Evolutionary conservation across 257 asterid species (phyloP).

Genomic region (Prunella vulgaris): DNA sequence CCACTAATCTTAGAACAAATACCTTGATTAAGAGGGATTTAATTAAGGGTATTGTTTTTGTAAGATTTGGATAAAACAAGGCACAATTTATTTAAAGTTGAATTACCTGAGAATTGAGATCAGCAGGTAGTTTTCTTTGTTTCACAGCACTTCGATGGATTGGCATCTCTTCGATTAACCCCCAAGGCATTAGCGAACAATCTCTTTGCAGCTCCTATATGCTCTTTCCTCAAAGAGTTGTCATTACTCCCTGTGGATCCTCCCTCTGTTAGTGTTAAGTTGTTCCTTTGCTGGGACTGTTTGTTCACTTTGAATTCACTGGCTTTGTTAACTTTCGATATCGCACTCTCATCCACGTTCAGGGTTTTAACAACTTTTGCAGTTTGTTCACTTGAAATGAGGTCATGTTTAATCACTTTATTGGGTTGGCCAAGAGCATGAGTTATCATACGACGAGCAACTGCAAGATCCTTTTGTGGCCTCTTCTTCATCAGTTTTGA

Average conservation of each 20-base stretch:
- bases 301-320: conserved; percentile 25
- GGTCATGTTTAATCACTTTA: conserved; percentile 35
- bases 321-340: conserved; percentile 16
- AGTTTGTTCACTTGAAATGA: conserved; percentile 12
- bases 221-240: conserved; percentile 51
- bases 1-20: not conserved
- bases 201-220: conserved; percentile 90
- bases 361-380: conserved; percentile 25
- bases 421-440: conserved; percentile 83
- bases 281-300: conserved; percentile 21
- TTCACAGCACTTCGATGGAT: conserved; percentile 31
- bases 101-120: conserved; percentile 15
- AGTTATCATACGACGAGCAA: conserved; percentile 91
- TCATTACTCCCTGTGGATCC: conserved; percentile 25
- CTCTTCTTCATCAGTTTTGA: conserved; percentile 45
- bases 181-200: conserved; percentile 91
- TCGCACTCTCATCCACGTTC: conserved; percentile 25
- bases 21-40: not conserved
- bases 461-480: conserved; percentile 69
- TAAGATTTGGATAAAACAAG: not conserved
- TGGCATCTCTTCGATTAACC: conserved; percentile 42
- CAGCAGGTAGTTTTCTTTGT: conserved; percentile 30
- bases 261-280: conserved; percentile 2
- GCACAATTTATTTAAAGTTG: not conserved
- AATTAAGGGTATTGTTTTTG: not conserved